Evolutionary conservation across 1,139 yeast genomes (phyloP).

Genomic region (Lodderomyces pseudojiufengensis): DNA sequence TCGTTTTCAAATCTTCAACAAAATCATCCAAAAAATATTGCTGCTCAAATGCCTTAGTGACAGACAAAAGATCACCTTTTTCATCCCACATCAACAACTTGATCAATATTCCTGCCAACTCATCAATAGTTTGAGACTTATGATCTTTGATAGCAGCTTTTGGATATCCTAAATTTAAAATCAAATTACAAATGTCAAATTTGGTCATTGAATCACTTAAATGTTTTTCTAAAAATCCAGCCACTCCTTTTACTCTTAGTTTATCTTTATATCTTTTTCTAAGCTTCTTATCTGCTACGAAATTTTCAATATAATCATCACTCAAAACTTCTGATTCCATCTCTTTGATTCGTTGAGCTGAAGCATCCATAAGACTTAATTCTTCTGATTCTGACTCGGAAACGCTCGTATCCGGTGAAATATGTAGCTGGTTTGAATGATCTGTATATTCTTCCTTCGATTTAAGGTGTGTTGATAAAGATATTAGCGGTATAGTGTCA

Average conservation of each 20-base stretch:
- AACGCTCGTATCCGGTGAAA: too few species aligned
- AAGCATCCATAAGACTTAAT: too few species aligned
- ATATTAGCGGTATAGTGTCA: too few species aligned
- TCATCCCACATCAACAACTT: slow-evolving; percentile 15
- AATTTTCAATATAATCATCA: slow-evolving; percentile 1
- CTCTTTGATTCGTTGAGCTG: too few species aligned
- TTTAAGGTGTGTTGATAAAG: too few species aligned
- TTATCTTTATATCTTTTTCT: slow-evolving; percentile 31
- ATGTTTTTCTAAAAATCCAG: slow-evolving; percentile 49
- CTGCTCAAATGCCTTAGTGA: neutral
- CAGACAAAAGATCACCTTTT: slow-evolving; percentile 2
- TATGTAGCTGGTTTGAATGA: too few species aligned
- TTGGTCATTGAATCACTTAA: slow-evolving; percentile 52
- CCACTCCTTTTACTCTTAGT: slow-evolving; percentile 55
- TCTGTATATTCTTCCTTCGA: too few species aligned
- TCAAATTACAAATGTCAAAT: slow-evolving; percentile 42
- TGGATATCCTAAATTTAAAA: slow-evolving; percentile 42
- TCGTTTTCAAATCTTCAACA: slow-evolving; percentile 5
- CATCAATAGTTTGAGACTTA: slow-evolving; percentile 10
- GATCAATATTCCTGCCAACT: slow-evolving; percentile 17
- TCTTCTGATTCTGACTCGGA: too few species aligned
- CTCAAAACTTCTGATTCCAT: neutral
- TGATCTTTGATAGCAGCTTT: slow-evolving; percentile 10
- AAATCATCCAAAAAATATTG: slow-evolving; percentile 7
- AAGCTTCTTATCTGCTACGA: slow-evolving; percentile 8